Base-by-base conservation (phyloP, 345 rosid species). In the Mallotus nudiflorus region DNA sequence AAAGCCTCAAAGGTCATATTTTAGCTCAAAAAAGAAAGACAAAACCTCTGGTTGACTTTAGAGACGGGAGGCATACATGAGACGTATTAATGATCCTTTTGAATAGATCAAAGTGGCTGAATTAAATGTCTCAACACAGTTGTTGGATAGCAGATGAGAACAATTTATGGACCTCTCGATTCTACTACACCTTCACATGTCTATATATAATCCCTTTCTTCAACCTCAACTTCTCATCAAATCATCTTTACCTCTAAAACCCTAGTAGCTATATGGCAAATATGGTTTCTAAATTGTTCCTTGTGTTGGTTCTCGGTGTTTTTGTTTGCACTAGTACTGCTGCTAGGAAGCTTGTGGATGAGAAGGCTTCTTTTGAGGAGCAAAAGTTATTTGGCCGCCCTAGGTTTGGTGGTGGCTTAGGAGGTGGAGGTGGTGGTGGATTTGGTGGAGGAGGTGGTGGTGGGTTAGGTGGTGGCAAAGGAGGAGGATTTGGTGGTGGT, bases 401-500 rank as follows among this genome's bases (percentile, higher is more conserved):
- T 16, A 15, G 59, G 13, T 22, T 3, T 31, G 62, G 62, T 29
- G 62, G 62, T 18, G 55, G 55, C 1, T 11, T 22, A 19, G 55
- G 55, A 16, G 55, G 55, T 51, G 55, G 55, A 22, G 22, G 22
- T 18, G 55, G 55, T 51, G 55, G 55, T 51, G 55, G 55, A 3
- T n/a, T 22, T 3, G 55, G 55, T 3, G 55, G 55, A 51, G 55
- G 55, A 3, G 55, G 24, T 18, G 55, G 55, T 51, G 55, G 24
- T 51, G 55, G 55, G 22, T 48, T 48, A 13, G 55, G 55, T 19
- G 55, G 55, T 51, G 55, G 24, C 11, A 24, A 9, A 0, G 55
- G 72, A 16, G 72, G 65, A 0, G 72, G 72, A 6, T 39, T 27
- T 44, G 72, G 72, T 18, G 52, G 11, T 44, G 72, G 72, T 22